Conservation (phyloP, 805 yeast species). For the Zygotorulaspora chibaensis region DNA sequence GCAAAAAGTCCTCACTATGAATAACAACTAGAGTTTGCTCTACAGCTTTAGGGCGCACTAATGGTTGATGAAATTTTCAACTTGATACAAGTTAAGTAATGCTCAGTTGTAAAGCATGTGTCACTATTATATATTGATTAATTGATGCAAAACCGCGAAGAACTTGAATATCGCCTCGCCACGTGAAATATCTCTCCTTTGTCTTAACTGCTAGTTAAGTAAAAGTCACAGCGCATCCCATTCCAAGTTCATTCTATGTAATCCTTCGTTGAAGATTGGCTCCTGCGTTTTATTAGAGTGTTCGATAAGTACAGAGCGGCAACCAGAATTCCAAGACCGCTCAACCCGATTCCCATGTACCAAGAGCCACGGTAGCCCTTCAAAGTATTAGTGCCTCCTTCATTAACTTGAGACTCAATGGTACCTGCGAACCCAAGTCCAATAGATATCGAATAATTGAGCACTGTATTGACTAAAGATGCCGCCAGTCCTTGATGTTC, state of each 20-base stretch:
- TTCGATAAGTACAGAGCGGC: slow-evolving; percentile 3
- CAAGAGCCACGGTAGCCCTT: slow-evolving; percentile 52
- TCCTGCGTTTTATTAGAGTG: not conserved
- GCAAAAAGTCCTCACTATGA: too few relatives aligned
- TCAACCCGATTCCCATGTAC: slow-evolving; percentile 57
- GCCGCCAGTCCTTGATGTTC: slow-evolving; percentile 67
- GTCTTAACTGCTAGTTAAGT: too few relatives aligned
- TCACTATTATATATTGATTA: too few relatives aligned
- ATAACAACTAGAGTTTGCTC: too few relatives aligned
- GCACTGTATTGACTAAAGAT: slow-evolving; percentile 54
- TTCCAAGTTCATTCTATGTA: not conserved
- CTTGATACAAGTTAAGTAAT: too few relatives aligned
- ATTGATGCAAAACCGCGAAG: too few relatives aligned
- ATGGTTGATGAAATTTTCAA: too few relatives aligned
- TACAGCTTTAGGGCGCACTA: too few relatives aligned
- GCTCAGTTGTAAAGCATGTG: too few relatives aligned
- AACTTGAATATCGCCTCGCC: too few relatives aligned
- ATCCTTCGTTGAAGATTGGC: not conserved
- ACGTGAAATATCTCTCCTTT: too few relatives aligned
- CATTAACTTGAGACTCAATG: slow-evolving; percentile 40
- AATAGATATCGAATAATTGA: slow-evolving; percentile 60
- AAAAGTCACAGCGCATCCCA: too few relatives aligned
- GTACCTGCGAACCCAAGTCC: slow-evolving; percentile 61
- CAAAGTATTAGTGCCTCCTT: slow-evolving; percentile 23
- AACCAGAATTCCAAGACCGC: slow-evolving; percentile 44